These are phyloP conservation scores for Mrakia frigida DNA, from an alignment of 768 basidiomycete species.

Conservation along the genomic window DNA sequence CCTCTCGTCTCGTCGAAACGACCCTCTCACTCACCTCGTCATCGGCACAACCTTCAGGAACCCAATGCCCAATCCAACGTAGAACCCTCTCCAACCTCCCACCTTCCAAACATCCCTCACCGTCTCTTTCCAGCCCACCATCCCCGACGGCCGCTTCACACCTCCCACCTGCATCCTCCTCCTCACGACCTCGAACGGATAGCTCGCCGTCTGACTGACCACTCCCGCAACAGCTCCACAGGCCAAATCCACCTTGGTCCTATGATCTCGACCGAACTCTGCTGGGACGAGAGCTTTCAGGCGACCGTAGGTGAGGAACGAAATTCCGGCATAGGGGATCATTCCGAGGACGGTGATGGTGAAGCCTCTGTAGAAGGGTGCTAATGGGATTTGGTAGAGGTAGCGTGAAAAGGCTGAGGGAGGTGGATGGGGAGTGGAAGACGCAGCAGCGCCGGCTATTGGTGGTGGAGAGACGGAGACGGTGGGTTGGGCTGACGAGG, in stretches of 20 bases:
- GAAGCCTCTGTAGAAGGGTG: slow-evolving; percentile 88
- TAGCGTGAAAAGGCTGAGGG: slow-evolving; percentile 31
- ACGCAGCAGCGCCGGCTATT: slow-evolving; percentile 32
- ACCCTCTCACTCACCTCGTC: slow-evolving; percentile 51
- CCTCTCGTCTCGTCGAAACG: no score
- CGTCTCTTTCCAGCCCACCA: slow-evolving; percentile 76
- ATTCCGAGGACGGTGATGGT: slow-evolving; percentile 85
- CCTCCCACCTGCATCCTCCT: slow-evolving; percentile 94
- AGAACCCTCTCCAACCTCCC: slow-evolving; percentile 82
- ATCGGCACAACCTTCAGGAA: slow-evolving; percentile 93
- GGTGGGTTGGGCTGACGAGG: background rate
- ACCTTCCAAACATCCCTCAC: slow-evolving; percentile 59
- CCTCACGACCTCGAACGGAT: slow-evolving; percentile 89
- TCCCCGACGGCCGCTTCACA: slow-evolving; percentile 64
- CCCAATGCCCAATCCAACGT: slow-evolving; percentile 82
- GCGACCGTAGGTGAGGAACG: slow-evolving; percentile 85
- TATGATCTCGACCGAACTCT: slow-evolving; percentile 39
- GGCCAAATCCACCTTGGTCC: slow-evolving; percentile 61
- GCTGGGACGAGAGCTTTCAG: slow-evolving; percentile 50
- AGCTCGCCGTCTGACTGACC: slow-evolving; percentile 79
- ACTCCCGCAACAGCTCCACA: slow-evolving; percentile 83
- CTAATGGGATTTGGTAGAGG: slow-evolving; percentile 37
- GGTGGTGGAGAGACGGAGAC: slow-evolving; percentile 33
- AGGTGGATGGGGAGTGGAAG: slow-evolving; percentile 33
- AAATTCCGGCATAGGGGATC: slow-evolving; percentile 91